Percentiles rank a stretch among this genome's conserved stretches.
Conservation (phyloP, 768 basidiomycete genomes). For the Naganishia antarctica region DNA sequence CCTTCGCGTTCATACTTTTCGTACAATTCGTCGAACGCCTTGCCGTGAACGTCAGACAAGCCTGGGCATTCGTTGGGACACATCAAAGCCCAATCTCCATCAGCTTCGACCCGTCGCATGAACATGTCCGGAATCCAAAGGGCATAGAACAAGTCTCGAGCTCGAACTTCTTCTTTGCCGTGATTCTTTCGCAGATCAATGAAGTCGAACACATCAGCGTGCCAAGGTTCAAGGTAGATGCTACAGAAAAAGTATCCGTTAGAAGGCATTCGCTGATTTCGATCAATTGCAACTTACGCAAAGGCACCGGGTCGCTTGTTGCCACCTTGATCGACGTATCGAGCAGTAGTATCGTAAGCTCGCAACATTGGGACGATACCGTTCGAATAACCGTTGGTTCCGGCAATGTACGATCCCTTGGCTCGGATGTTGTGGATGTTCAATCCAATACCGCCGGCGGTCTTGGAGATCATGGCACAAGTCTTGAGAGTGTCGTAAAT, state of each 20-base stretch:
- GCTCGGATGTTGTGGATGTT: slow-evolving; percentile 95
- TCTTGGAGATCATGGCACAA: slow-evolving; percentile 99
- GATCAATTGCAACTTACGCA: slow-evolving; percentile 53
- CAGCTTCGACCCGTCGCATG: slow-evolving; percentile 93
- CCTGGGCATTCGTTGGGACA: slow-evolving; percentile 95
- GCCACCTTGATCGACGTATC: slow-evolving; percentile 97
- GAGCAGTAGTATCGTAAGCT: slow-evolving; percentile 93
- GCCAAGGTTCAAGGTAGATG: slow-evolving; percentile 98
- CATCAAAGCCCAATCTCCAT: slow-evolving; percentile 90
- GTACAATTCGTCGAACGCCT: slow-evolving; percentile 67
- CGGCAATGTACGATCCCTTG: slow-evolving; percentile 89
- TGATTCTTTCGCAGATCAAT: slow-evolving; percentile 97
- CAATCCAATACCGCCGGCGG: slow-evolving; percentile 94
- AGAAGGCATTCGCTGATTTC: background rate
- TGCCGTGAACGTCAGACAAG: slow-evolving; percentile 79
- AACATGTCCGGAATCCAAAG: slow-evolving; percentile 97
- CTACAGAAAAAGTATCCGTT: background rate
- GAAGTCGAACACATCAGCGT: slow-evolving; percentile 94
- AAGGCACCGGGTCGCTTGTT: slow-evolving; percentile 99
- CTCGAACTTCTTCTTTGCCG: slow-evolving; percentile 94
- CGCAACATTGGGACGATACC: slow-evolving; percentile 99
- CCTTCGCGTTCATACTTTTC: slow-evolving; percentile 85
- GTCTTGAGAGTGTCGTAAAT: slow-evolving; percentile 98
- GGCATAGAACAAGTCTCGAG: slow-evolving; percentile 94
- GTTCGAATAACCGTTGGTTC: slow-evolving; percentile 97